Evolutionary conservation across 352 stramenopile species (phyloP).

Genomic region (Discostella stelligera): DNA sequence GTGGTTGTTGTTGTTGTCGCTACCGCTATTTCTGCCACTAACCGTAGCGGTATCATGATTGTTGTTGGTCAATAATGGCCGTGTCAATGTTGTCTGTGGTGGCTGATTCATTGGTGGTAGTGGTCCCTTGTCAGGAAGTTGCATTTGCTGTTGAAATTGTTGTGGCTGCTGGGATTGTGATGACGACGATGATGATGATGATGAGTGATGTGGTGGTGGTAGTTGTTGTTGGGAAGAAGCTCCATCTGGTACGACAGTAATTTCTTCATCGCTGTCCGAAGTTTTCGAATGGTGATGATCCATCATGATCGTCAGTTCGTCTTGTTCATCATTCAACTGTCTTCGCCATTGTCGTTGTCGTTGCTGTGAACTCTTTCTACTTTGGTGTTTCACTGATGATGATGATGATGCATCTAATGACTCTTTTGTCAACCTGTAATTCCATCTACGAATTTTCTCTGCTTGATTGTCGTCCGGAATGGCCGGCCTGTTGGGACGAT

Average conservation of each 20-base stretch:
- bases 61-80: not conserved
- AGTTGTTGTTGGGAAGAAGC: not conserved
- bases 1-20: too few species aligned
- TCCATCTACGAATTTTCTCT: constrained; percentile 10
- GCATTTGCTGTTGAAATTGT: not conserved
- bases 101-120: too few species aligned
- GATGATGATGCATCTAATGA: not conserved
- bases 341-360: not conserved
- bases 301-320: not conserved
- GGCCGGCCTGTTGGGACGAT: not conserved
- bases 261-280: not conserved
- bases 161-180: not conserved
- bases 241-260: not conserved
- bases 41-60: not conserved
- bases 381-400: not conserved
- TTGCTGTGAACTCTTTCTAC: too few species aligned
- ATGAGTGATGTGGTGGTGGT: not conserved
- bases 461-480: constrained; percentile 1
- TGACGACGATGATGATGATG: too few species aligned
- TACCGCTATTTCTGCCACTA: constrained; percentile 1
- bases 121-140: not conserved
- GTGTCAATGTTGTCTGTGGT: not conserved
- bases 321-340: not conserved
- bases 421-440: not conserved
- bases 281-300: not conserved